Evolutionary conservation across 2,329 filamentous ascomycete species (phyloP).

Genomic region (Cyphellophora europaea): DNA sequence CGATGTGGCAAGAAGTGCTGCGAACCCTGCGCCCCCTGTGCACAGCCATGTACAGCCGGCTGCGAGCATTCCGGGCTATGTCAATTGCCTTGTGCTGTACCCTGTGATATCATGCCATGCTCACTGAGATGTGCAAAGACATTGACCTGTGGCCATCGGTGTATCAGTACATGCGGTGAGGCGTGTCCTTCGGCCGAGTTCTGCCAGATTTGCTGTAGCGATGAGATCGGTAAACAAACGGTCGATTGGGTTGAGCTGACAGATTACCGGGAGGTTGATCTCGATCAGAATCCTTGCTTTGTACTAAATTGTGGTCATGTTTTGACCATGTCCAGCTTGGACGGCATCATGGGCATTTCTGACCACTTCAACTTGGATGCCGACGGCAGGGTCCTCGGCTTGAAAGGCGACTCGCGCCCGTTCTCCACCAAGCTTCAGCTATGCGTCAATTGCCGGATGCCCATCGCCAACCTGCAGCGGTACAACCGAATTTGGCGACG

Average conservation of each 20-base stretch:
- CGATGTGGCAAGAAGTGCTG: constrained; percentile 14
- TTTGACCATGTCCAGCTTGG: constrained; percentile 50
- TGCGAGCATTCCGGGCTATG: constrained; percentile 45
- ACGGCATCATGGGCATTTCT: constrained; percentile 48
- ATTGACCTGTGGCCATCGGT: constrained; percentile 53
- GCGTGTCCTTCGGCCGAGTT: constrained; percentile 41
- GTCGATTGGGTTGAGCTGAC: constrained; percentile 51
- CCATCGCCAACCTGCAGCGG: constrained; percentile 47
- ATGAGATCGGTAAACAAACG: constrained; percentile 32
- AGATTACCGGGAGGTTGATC: constrained; percentile 47
- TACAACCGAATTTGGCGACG: constrained; percentile 55
- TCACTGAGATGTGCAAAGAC: constrained; percentile 45
- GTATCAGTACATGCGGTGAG: constrained; percentile 58
- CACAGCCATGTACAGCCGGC: constrained; percentile 44
- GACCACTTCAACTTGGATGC: constrained; percentile 18
- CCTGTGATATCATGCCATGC: constrained; percentile 60
- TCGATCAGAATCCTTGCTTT: constrained; percentile 52
- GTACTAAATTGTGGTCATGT: constrained; percentile 57
- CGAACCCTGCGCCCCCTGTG: constrained; percentile 41
- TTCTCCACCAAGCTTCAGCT: constrained; percentile 43
- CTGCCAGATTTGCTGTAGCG: constrained; percentile 48
- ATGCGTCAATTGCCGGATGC: constrained; percentile 53
- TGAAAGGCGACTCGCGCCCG: constrained; percentile 28
- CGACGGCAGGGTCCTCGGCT: constrained; percentile 17
- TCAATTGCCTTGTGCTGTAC: constrained; percentile 53